These are phyloP conservation scores for Phanerochaete sordida DNA, from an alignment of 768 basidiomycete species.

Conservation along the genomic window DNA sequence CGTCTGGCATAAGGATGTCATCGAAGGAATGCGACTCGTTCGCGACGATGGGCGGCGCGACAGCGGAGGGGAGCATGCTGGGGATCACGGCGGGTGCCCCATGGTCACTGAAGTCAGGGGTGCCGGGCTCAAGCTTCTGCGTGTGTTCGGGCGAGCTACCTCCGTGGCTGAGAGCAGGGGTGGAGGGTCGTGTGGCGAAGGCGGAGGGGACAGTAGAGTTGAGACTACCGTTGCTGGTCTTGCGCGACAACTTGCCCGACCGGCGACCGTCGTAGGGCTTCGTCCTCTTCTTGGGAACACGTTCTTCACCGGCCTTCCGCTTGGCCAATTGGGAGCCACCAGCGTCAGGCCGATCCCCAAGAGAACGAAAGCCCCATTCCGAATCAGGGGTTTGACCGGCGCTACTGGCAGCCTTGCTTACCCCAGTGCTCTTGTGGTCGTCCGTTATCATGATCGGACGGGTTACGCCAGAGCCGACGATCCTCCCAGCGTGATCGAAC, in stretches of 20 bases:
- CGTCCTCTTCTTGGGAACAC: conserved; percentile 48
- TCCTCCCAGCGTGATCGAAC: conserved; percentile 71
- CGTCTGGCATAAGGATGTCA: conserved; percentile 22
- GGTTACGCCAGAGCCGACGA: conserved; percentile 79
- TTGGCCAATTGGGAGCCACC: conserved; percentile 38
- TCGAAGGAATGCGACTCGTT: conserved; percentile 10
- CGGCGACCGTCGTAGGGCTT: conserved; percentile 62
- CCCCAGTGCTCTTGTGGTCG: conserved; percentile 85
- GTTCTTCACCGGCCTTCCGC: conserved; percentile 43
- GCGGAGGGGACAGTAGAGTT: conserved; percentile 25
- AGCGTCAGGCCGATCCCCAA: conserved; percentile 12
- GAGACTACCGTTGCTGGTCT: conserved; percentile 27
- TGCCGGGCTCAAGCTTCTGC: conserved; percentile 5
- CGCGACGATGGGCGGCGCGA: conserved; percentile 10
- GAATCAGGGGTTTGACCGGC: conserved; percentile 9
- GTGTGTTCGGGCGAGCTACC: conserved; percentile 9
- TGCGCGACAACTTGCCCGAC: conserved; percentile 25
- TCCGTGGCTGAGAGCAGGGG: conserved; percentile 21
- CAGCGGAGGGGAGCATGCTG: background rate
- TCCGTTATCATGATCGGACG: conserved; percentile 98
- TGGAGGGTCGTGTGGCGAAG: conserved; percentile 25
- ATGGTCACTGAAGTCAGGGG: conserved; percentile 12
- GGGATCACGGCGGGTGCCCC: conserved; percentile 4
- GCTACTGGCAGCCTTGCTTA: conserved; percentile 21
- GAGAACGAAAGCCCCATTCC: conserved; percentile 9